phyloP scores from a whole-genome alignment of 2,329 filamentous ascomycete species.

The Aureobasidium leucospermi region DNA sequence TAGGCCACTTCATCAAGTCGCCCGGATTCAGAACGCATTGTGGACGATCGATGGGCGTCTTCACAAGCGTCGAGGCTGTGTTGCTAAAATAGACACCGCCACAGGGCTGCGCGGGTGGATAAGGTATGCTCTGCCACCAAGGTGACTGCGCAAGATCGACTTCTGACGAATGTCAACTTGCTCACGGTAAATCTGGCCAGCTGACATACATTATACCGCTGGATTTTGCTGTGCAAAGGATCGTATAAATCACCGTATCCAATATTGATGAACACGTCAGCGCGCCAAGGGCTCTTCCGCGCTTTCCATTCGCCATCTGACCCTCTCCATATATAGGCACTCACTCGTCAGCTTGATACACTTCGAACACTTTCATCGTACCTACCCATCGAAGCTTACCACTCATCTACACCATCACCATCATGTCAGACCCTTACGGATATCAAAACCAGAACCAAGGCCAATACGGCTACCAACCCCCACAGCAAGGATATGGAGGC shows the following conservation, averaged over 20 bases:
- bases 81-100: neutral
- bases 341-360: neutral
- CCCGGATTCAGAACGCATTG: neutral
- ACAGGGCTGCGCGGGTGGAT: neutral
- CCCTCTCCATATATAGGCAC: neutral
- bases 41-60: neutral
- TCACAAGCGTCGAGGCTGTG: neutral
- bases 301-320: conserved; percentile 4
- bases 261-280: neutral
- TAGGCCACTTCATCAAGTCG: neutral
- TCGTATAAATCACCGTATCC: neutral
- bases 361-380: neutral
- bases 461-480: conserved; percentile 7
- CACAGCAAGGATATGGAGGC: conserved; percentile 16
- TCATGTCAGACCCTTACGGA: conserved; percentile 48
- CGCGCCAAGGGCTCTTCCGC: conserved; percentile 6
- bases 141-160: neutral
- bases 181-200: neutral
- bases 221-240: neutral
- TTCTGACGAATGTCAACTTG: neutral
- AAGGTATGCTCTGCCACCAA: neutral
- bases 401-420: conserved; percentile 11
- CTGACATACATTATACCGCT: neutral
- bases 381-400: neutral
- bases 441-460: conserved; percentile 28